Base-by-base conservation (phyloP, 176 grass and related monocot species). In the Aegilops longissima region DNA sequence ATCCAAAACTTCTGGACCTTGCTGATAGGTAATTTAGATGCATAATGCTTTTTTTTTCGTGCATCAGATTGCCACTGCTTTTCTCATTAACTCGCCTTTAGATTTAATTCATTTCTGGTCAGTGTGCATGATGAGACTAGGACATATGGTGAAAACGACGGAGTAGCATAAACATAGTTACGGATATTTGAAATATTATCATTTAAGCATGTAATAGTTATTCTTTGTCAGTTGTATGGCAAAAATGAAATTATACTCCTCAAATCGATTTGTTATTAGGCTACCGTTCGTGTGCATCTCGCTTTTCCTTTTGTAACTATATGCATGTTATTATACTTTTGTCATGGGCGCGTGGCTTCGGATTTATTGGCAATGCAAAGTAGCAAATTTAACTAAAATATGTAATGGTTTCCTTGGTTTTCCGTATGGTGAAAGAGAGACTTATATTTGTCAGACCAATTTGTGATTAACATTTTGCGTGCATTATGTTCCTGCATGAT, bases 1-100 rank as follows among this genome's bases (percentile, higher is more conserved):
- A 93, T 31, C 97, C 92, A 30, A 96, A 77, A 91, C 85, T 97
- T 20, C 72, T 97, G 76, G 82, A 93, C 64, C 91, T 96, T 83
- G 90, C 89, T 66, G 92, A 97, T 64, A 93, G 91, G 97, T 97
- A 96, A 77, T 71, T 88, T 81, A 73, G 29, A 84, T 61, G 52
- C 49, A 80, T 31, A 65, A 18, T 77, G 61, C 29, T 66, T 35
- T 6, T 66, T 6, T 83, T 79, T 80, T 24, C 30, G 2, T 29
- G 0, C 63, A 62, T 77, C 27, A 30, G 39, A 64, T 80, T 84
- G 61, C 34, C 38, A 40, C 23, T 61, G 5, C 1, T 6, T 81
- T 81, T 84, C 56, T 59, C 56, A 21, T 59, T 59, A 59, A 59
- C 51, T 59, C 7, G 56, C 56, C 3, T 20, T 21, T 59, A 59